Base-by-base conservation (phyloP, 352 stramenopile genomes). In the Phytophthora agathidicida region DNA sequence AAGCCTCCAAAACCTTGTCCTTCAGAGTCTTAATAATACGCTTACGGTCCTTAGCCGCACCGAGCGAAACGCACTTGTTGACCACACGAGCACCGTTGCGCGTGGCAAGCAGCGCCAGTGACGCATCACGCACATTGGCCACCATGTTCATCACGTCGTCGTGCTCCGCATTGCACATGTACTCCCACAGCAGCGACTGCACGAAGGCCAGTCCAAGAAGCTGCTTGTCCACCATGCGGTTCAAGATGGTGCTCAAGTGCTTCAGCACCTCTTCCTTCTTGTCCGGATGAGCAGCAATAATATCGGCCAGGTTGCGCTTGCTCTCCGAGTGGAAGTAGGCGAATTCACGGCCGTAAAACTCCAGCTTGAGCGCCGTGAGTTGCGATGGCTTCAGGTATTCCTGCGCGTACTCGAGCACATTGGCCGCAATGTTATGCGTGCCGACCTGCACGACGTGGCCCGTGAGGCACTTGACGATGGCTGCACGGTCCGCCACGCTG, bases 351-450 rank as follows among this genome's bases (percentile, higher is more conserved):
- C 88, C 88, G 54, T 88, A 96, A 55, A 96, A 96, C 65, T 96
- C 86, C 36, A 96, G 81, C 65, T 92, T 94, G 36, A 96, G 73
- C 5, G 80, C 80, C 13, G 82, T 89, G 11, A 96, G 71, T 67
- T 94, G 84, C 81, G 93, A 75, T 70, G 85, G 80, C 84, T 98
- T 68, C 48, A 91, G 50, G 71, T 96, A 62, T 57, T 91, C 83
- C 85, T 98, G 66, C 58, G 65, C 66, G 74, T 91, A 96, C 73
- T 99, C 94, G 6, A 98, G 68, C 44, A 98, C 91, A 39, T 96
- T 89, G 41, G 95, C 89, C 13, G 87, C 96, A 39, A 98, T 96
- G 60, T 97, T 96, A 77, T 99, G 96, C 45, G 97, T 98, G 24
- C 81, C 94, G 16, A 99, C 66, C 56, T 96, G 88, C 30, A 94